Evolutionary conservation across 768 basidiomycete genomes (phyloP), one percentile per base, ranked within the genome.

Genomic region (Scleroderma citrinum): DNA sequence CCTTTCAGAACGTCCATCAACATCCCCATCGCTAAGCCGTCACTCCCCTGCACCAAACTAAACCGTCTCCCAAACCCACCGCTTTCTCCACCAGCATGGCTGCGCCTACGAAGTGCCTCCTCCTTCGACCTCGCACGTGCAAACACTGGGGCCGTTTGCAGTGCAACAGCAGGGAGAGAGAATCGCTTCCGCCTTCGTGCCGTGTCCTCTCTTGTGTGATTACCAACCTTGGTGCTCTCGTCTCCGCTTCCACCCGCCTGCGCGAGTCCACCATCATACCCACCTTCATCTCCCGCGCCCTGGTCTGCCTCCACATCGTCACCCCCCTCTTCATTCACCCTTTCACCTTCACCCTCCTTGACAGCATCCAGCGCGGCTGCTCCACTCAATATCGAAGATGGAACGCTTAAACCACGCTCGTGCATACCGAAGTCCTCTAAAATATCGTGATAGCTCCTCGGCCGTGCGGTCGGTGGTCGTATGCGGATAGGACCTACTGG

Each of bases 71-170:
- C 19, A 54, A 57, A 14, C 19, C 34, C 38, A 53, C 44, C 10
- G 16, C 32, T 17, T 31, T 37, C 24, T 30, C 41, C 14, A n/a
- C 52, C 44, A 48, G 23, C 48, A 35, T 16, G 46, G 56, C 7
- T 3, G 12, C 23, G 13, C 12, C 39, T 8, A 2, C 39, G 21
- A 16, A 24, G 47, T 21, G 8, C 52, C 49, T 41, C 60, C 55
- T 40, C 56, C 53, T 5, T 62, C 54, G 38, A 67, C 34, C 59
- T 56, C 3, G 78, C 76, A 17, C 79, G 75, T 19, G 83, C 78
- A 24, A 81, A 84, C 13, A 90, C 86, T 16, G 77, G 80, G 26
- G 81, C 80, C 26, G 81, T 81, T 55, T 89, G 86, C 62, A 90
- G 55, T 32, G 83, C 86, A 32, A 91, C 72, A n/a, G 85, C 85